Evolutionary conservation across 345 rosid species (phyloP), one percentile per base, ranked within the genome.

Genomic region (Sonneratia caseolaris): DNA sequence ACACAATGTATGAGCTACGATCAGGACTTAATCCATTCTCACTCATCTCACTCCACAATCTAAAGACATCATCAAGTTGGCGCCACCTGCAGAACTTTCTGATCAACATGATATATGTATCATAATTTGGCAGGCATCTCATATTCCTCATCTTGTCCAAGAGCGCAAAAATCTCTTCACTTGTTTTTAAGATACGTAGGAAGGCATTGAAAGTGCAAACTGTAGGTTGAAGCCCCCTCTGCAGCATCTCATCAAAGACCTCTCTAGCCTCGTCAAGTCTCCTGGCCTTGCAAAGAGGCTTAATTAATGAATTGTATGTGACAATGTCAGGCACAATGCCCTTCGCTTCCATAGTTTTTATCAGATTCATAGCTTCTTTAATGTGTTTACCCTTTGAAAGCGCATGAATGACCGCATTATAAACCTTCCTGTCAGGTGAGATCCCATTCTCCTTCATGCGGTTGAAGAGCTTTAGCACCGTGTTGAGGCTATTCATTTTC

Each of bases 61-160:
- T 71, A 27, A 76, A 82, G 64, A 86, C 90, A 78, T 82, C 80
- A 65, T 86, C 88, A 77, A 87, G 84, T 79, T 92, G 97, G 37
- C 82, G 83, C 97, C 99, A 89, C 72, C 93, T 79, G 76, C 93
- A 90, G 73, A 95, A 89, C 76, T 92, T 95, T 74, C 97, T 83
- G 68, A 92, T 89, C 84, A 95, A 73, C 93, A 89, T 89, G 74
- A 89, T 84, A 71, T 88, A 95, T 0, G 96, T 90, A 72, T 90
- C 97, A 68, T 76, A 83, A 64, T 79, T 77, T 62, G 97, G 97
- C 5, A 76, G 85, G 84, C 96, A 92, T 35, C 89, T 89, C 79
- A 70, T 76, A 67, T 82, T 79, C 70, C 82, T 87, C 97, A 95
- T 92, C 64, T 86, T 89, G 76, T 76, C 85, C 77, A 95, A 81